Evolutionary conservation across 129 eudicot genomes (phyloP).

Genomic region (Arctium lappa): DNA sequence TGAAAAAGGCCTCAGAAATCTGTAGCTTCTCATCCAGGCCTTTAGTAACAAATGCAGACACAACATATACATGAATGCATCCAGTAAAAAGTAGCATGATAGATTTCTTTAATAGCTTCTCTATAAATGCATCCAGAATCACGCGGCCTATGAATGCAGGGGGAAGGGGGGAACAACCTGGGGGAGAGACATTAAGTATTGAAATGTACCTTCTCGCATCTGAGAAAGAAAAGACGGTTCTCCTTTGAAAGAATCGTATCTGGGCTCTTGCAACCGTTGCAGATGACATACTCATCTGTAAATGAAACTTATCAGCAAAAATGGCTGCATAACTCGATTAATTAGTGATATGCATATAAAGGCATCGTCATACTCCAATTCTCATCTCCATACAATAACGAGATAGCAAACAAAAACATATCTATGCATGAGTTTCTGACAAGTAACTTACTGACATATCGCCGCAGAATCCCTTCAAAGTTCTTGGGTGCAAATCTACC

Average conservation of each 20-base stretch:
- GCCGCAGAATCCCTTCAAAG: slow-evolving; percentile 72
- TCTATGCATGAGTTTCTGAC: background rate
- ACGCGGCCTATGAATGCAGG: no score
- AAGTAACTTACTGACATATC: slow-evolving; percentile 68
- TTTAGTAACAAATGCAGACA: background rate
- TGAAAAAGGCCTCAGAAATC: background rate
- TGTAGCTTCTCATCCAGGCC: background rate
- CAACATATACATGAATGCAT: background rate
- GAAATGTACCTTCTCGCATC: slow-evolving; percentile 34
- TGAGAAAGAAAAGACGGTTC: slow-evolving; percentile 37
- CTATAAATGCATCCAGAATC: background rate
- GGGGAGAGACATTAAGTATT: background rate
- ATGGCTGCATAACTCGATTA: background rate
- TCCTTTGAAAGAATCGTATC: slow-evolving; percentile 36
- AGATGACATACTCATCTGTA: slow-evolving; percentile 42
- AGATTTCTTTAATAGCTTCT: background rate
- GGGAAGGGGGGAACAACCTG: no score
- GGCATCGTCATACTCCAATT: background rate
- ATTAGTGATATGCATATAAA: background rate
- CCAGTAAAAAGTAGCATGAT: background rate
- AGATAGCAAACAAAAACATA: background rate
- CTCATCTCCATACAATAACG: background rate
- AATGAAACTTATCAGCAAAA: slow-evolving; percentile 14
- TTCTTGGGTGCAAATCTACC: slow-evolving; percentile 80
- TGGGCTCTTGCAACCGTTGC: slow-evolving; percentile 48